These are phyloP conservation scores for Starmera caribaea DNA, from an alignment of 805 yeast species.

Conservation along the genomic window DNA sequence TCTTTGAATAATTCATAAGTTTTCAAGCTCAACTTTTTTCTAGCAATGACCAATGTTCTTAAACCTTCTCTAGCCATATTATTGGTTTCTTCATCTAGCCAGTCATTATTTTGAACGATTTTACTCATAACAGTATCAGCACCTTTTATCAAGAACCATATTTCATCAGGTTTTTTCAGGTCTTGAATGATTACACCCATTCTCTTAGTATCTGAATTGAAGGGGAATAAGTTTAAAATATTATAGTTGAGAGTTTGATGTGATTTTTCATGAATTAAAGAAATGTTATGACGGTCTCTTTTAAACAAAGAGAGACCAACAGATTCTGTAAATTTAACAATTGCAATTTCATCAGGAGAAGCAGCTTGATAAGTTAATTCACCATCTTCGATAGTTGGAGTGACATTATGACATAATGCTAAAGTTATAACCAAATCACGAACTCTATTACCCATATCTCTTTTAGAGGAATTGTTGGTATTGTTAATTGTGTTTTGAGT, in stretches of 20 bases:
- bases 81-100: slow-evolving; percentile 96
- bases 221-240: slow-evolving; percentile 81
- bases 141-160: slow-evolving; percentile 87
- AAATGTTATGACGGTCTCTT: slow-evolving; percentile 73
- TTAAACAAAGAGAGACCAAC: slow-evolving; percentile 75
- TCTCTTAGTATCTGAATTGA: slow-evolving; percentile 89
- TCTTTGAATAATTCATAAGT: slow-evolving; percentile 53
- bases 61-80: slow-evolving; percentile 98
- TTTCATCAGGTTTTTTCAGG: slow-evolving; percentile 43
- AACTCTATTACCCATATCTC: slow-evolving; percentile 67
- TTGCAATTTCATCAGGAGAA: slow-evolving; percentile 97
- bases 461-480: slow-evolving; percentile 26
- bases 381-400: slow-evolving; percentile 81
- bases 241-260: slow-evolving; percentile 46
- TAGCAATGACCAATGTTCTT: slow-evolving; percentile 89
- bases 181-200: slow-evolving; percentile 87
- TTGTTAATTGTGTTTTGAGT: slow-evolving; percentile 16
- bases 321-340: slow-evolving; percentile 79
- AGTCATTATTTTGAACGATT: slow-evolving; percentile 79
- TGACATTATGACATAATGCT: slow-evolving; percentile 95
- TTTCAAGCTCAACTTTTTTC: slow-evolving; percentile 52
- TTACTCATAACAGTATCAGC: slow-evolving; percentile 91
- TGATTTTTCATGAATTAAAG: slow-evolving; percentile 53
- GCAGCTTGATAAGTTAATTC: slow-evolving; percentile 88
- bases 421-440: slow-evolving; percentile 73